Base-by-base conservation (phyloP, 169 alveolate genomes). In the Eimeria acervulina region DNA sequence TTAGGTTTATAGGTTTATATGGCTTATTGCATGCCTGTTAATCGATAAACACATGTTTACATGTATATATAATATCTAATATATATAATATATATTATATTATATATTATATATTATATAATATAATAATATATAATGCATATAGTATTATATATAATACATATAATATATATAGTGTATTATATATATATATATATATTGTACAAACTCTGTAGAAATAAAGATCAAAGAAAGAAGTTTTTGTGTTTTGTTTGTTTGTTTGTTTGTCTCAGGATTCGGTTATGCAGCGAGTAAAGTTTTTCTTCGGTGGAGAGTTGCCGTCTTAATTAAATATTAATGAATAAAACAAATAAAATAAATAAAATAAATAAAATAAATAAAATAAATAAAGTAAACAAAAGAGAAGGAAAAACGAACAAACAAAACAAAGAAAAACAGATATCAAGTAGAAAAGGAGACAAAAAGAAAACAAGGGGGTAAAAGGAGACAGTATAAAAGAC, bases 271-370 rank as follows among this genome's bases (percentile, higher is more conserved):
- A 95, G 96, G 97, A 95, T 44, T 95, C 97, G 38, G 89, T 90
- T 38, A 89, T 95, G 97, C 96, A 81, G 55, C 96, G 97, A 33
- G 96, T 95, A n/a, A 90, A 92, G 89, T 44, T 95, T 28, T 95
- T 95, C 95, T 95, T 95, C 36, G 97, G 97, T 1, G 96, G 96
- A 52, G 85, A 84, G 31, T 63, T 94, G 3, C 93, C 92, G 61
- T 26, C 78, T 4, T 70, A 40, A 7, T 78, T 36, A 55, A 47
- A 47, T 47, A 47, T n/a, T n/a, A n/a, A n/a, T n/a, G n/a, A 47
- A 47, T 47, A 47, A 47, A 7, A 7, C 12, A 47, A 47, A 7
- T 47, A 47, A 7, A 47, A 7, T 47, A 7, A 47, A 47, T 47
- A 7, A 47, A 47, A 7, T 47, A 7, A 47, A 47, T 47, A n/a